Evolutionary conservation across 257 asterid species (phyloP).

Genomic region (Nicotiana otophora): DNA sequence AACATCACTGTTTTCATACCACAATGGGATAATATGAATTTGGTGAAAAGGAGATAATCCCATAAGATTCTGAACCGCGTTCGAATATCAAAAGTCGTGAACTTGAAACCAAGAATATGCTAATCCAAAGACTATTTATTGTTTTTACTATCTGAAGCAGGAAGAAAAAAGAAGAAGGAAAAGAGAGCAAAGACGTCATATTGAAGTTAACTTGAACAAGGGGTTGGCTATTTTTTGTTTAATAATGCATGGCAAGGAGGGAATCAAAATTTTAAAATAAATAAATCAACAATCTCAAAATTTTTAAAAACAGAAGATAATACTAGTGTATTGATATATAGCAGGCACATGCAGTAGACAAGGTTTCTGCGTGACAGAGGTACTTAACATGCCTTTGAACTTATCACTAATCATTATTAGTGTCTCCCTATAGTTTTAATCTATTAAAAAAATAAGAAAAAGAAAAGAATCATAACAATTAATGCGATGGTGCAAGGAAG

Average conservation of each 20-base stretch:
- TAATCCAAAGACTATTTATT: not conserved
- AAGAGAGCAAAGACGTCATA: not conserved
- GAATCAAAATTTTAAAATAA: not conserved
- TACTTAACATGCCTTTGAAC: conserved; percentile 29
- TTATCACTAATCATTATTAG: conserved; percentile 45
- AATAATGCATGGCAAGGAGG: not conserved
- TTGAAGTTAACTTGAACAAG: conserved; percentile 6
- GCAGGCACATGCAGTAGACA: not conserved
- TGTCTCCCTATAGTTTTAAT: conserved; percentile 30
- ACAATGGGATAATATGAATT: not conserved
- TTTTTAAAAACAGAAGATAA: conserved; percentile 6
- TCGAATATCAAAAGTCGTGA: not conserved
- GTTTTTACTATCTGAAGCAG: not conserved
- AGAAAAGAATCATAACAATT: conserved; percentile 8
- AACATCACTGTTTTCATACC: not conserved
- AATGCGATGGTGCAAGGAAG: conserved; percentile 27
- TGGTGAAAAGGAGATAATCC: not conserved
- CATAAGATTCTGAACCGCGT: not conserved
- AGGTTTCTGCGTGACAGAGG: conserved; percentile 25
- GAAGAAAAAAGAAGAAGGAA: too few relatives aligned
- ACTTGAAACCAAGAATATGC: not conserved
- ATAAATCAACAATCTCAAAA: not conserved
- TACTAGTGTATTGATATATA: not conserved
- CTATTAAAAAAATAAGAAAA: not conserved
- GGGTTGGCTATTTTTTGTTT: not conserved